phyloP scores from a whole-genome alignment of 192 early-diverging fungal species.

The Rhizoclosmatium globosum region DNA sequence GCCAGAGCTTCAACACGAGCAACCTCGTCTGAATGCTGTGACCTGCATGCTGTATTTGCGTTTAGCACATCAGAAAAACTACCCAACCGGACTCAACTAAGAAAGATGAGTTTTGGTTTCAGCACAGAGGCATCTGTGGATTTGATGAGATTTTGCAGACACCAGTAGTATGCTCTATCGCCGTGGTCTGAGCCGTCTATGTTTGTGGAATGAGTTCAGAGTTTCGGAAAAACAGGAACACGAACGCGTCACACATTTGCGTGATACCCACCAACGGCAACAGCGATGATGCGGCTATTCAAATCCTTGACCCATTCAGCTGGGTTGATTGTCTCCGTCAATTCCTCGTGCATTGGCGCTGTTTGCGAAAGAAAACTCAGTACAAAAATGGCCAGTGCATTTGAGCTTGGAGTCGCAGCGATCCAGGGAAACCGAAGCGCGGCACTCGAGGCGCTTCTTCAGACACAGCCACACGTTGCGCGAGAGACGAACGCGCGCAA shows the following conservation, averaged over 20 bases:
- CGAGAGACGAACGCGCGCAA: slow-evolving; percentile 1
- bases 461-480: background rate
- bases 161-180: too few relatives aligned
- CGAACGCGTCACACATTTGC: too few relatives aligned
- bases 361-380: background rate
- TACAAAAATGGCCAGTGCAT: background rate
- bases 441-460: slow-evolving; percentile 1
- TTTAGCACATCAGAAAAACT: background rate
- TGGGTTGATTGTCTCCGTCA: too few relatives aligned
- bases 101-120: slow-evolving; percentile 4
- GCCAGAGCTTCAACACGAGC: background rate
- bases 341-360: too few relatives aligned
- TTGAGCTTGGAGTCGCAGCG: background rate
- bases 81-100: background rate
- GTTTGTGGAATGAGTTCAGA: background rate
- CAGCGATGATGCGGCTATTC: too few relatives aligned
- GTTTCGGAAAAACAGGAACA: background rate
- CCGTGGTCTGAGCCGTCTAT: too few relatives aligned
- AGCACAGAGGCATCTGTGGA: background rate
- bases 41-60: background rate
- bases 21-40: background rate
- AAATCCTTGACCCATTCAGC: too few relatives aligned
- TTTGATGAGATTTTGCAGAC: background rate
- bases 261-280: too few relatives aligned
- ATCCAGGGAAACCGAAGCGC: background rate